These are phyloP conservation scores for Suillus weaverae DNA, from an alignment of 768 basidiomycete species.

Conservation along the genomic window DNA sequence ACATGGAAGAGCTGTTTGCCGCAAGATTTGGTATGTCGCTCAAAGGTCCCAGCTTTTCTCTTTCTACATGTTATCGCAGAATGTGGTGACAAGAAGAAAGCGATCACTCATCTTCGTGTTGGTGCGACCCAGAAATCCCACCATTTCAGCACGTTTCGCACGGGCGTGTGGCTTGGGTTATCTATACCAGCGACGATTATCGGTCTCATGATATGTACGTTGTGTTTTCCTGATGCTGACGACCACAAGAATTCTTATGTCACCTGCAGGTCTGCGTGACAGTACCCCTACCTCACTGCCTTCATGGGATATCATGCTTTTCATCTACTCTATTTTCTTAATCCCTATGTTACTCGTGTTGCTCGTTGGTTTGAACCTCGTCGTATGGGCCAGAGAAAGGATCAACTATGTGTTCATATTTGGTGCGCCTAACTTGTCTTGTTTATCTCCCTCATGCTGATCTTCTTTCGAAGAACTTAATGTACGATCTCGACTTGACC, in stretches of 20 bases:
- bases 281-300: constrained; percentile 55
- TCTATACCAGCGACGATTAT: constrained; percentile 66
- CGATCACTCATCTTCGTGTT: constrained; percentile 64
- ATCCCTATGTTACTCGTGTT: constrained; percentile 75
- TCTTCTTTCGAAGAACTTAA: constrained; percentile 57
- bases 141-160: constrained; percentile 71
- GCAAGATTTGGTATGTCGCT: constrained; percentile 66
- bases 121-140: constrained; percentile 52
- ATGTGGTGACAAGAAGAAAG: constrained; percentile 77
- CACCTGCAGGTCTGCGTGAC: constrained; percentile 50
- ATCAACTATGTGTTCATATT: constrained; percentile 97
- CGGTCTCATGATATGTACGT: constrained; percentile 65
- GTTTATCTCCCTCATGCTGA: not conserved
- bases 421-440: constrained; percentile 42
- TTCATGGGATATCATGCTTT: constrained; percentile 72
- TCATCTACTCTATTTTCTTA: constrained; percentile 72
- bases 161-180: constrained; percentile 71
- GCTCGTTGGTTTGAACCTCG: constrained; percentile 80
- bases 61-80: constrained; percentile 30
- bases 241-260: not conserved
- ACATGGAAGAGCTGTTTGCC: constrained; percentile 79
- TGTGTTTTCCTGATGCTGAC: constrained; percentile 4
- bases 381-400: constrained; percentile 70
- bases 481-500: constrained; percentile 68
- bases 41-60: not conserved